Conservation (phyloP, 148 eudicot species). For the Fagopyrum esculentum region DNA sequence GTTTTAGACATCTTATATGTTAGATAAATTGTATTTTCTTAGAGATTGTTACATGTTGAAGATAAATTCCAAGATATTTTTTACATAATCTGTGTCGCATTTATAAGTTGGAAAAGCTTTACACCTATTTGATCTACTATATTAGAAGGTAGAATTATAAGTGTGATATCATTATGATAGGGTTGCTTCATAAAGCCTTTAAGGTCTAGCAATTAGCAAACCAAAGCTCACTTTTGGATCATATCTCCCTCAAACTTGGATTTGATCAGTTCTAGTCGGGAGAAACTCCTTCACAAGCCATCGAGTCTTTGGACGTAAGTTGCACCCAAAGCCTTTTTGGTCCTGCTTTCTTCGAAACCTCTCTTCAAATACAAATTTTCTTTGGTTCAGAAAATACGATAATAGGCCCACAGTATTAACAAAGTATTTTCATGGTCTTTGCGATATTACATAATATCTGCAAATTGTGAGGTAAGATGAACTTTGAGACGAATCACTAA, state of each 20-base stretch:
- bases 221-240: neutral
- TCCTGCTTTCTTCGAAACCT: too few species aligned
- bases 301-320: too few species aligned
- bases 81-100: neutral
- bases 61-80: neutral
- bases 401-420: neutral
- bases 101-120: neutral
- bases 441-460: neutral
- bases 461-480: neutral
- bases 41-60: neutral
- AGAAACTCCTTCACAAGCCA: neutral
- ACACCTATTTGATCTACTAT: neutral
- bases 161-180: neutral
- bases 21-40: neutral
- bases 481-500: neutral
- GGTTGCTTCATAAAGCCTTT: neutral
- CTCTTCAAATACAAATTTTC: too few species aligned
- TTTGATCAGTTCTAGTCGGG: constrained; percentile 1
- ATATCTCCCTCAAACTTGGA: neutral
- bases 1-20: neutral
- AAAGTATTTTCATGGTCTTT: neutral
- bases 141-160: neutral
- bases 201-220: neutral
- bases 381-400: neutral
- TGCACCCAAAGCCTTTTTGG: too few species aligned